These are phyloP conservation scores for Nicotiana benthamiana DNA, from an alignment of 257 asterid species.

Conservation along the genomic window DNA sequence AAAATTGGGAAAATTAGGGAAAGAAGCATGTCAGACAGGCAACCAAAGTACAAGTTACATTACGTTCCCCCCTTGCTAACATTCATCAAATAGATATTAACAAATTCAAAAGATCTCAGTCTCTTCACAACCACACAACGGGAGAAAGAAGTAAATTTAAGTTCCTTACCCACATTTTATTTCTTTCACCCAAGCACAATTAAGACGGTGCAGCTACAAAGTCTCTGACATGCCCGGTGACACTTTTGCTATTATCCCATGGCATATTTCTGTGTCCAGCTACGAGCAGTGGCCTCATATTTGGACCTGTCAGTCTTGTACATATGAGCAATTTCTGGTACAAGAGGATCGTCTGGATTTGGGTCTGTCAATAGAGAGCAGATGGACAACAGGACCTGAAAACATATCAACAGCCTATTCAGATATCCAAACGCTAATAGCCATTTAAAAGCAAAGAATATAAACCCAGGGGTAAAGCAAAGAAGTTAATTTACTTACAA, in stretches of 20 bases:
- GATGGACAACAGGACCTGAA: conserved; percentile 64
- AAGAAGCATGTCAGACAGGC: background rate
- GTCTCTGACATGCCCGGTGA: background rate
- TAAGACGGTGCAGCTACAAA: conserved; percentile 18
- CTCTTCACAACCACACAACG: conserved; percentile 13
- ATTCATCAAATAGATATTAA: conserved; percentile 26
- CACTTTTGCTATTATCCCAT: conserved; percentile 43
- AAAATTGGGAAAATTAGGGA: background rate
- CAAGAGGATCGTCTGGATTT: conserved; percentile 77
- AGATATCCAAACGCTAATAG: background rate
- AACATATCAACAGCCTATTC: background rate
- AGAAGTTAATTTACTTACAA: background rate
- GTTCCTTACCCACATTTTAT: conserved; percentile 10
- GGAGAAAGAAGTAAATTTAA: conserved; percentile 1
- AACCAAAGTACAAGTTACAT: conserved; percentile 4
- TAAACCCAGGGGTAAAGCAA: background rate
- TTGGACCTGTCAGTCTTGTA: conserved; percentile 65
- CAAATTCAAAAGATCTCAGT: conserved; percentile 15
- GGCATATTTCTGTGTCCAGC: conserved; percentile 90
- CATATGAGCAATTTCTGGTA: conserved; percentile 85
- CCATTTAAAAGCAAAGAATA: too few species aligned
- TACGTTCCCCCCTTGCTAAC: conserved; percentile 16
- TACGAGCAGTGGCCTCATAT: conserved; percentile 73
- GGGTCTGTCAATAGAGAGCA: conserved; percentile 83
- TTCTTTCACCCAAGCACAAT: conserved; percentile 19